Conservation (phyloP, 176 grass and related monocot species). For the Carex cristatella region DNA sequence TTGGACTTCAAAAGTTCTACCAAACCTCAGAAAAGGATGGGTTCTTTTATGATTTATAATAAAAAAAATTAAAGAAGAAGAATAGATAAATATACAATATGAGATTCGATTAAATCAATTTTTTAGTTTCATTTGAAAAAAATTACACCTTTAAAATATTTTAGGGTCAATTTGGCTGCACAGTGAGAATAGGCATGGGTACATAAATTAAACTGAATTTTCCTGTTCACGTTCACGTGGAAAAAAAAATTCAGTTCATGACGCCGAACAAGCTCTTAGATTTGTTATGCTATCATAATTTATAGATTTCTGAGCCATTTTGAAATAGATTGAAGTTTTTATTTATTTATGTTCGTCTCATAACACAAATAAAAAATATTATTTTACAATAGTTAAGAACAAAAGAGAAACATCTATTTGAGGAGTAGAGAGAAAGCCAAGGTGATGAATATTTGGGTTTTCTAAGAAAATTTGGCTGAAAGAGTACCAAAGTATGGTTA, state of each 20-base stretch:
- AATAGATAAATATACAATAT: too few species aligned
- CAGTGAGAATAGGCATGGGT: too few species aligned
- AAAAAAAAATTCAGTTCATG: too few species aligned
- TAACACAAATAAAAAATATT: neutral
- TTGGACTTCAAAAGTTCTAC: neutral
- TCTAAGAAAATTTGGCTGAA: neutral
- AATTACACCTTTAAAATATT: neutral
- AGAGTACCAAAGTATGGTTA: neutral
- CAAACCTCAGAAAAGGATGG: neutral
- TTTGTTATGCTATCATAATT: neutral
- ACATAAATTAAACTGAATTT: too few species aligned
- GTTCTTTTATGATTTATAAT: neutral
- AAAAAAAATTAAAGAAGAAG: too few species aligned
- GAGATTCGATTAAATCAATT: too few species aligned
- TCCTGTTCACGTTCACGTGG: too few species aligned
- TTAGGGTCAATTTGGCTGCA: neutral
- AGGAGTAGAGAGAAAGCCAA: neutral
- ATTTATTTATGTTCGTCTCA: neutral
- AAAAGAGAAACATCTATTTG: neutral
- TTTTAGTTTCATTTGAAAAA: too few species aligned
- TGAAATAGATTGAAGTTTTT: neutral
- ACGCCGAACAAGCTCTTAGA: neutral
- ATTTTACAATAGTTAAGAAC: neutral
- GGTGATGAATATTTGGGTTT: neutral
- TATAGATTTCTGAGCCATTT: neutral